Evolutionary conservation across 352 stramenopile genomes (phyloP), one percentile per base, ranked within the genome.

Genomic region (Globisporangium sylvaticum): DNA sequence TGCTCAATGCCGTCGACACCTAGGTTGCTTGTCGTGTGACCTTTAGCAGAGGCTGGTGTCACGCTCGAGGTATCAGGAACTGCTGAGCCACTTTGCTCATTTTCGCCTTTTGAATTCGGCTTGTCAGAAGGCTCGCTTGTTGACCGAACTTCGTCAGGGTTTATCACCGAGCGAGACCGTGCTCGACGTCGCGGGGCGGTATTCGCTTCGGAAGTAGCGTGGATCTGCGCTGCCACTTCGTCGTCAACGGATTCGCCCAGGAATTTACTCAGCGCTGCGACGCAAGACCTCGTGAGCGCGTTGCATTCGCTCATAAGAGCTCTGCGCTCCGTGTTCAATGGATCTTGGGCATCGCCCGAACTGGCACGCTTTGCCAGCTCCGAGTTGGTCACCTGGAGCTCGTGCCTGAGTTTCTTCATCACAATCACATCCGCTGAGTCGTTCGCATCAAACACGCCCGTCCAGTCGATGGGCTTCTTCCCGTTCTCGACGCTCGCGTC

Each of bases 401-500:
- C 81, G 62, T 89, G 72, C 1, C 81, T 76, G 39, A 93, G 77
- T 57, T 84, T 87, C 64, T 93, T 93, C 78, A 93, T 89, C 56
- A 88, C 78, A 15, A 83, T 69, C 6, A 90, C 65, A 22, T 90
- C 77, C 1, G 78, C 70, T 2, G 79, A 61, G n/a, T 91, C 81
- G 4, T 69, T 77, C 1, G 67, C 73, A 55, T 86, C 75, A 34
- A 77, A 82, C 1, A 83, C 70, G 8, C 66, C 69, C 20, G 65
- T 70, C 64, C 65, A 76, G 60, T 81, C 69, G n/a, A 77, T 75
- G n/a, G 0, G 12, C 31, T 22, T 61, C 25, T 31, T 59, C 42
- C 64, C 70, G n/a, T 67, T 46, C 6, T 59, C 15, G 6, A 29
- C 18, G 24, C 58, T 34, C 4, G 44, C 18, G 1, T 59, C 39